These are phyloP conservation scores for Fusarium redolens DNA, from an alignment of 2,329 filamentous ascomycete genomes.

Conservation along the genomic window DNA sequence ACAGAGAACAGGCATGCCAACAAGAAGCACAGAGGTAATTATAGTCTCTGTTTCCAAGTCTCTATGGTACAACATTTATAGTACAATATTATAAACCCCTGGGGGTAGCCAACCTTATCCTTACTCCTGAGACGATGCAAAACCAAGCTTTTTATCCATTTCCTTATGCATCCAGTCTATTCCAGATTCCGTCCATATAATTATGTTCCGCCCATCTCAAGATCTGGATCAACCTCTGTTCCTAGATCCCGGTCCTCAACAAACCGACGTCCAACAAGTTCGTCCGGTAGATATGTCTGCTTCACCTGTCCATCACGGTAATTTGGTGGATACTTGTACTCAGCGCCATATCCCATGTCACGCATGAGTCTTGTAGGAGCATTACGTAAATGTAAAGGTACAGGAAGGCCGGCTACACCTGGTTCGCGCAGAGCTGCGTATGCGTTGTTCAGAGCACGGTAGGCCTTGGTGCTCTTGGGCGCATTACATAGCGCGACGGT, in stretches of 20 bases:
- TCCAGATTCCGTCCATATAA: neutral
- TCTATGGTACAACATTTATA: conserved; percentile 7
- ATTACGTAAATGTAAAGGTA: conserved; percentile 90
- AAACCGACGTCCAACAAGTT: conserved; percentile 76
- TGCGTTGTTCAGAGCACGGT: conserved; percentile 84
- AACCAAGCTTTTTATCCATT: conserved; percentile 10
- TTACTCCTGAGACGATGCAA: conserved; percentile 22
- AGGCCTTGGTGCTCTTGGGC: conserved; percentile 88
- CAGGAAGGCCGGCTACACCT: conserved; percentile 81
- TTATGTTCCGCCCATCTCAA: conserved; percentile 55
- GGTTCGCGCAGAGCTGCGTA: conserved; percentile 84
- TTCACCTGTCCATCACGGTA: conserved; percentile 83
- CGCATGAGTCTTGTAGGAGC: conserved; percentile 94
- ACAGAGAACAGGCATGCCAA: neutral
- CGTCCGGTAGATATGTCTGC: conserved; percentile 91
- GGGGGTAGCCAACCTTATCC: conserved; percentile 11
- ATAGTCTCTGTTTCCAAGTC: conserved; percentile 5
- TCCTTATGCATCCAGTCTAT: neutral
- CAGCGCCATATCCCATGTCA: conserved; percentile 87
- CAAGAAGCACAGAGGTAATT: neutral
- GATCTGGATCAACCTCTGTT: conserved; percentile 77
- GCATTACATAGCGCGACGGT: conserved; percentile 83
- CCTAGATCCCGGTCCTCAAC: conserved; percentile 85
- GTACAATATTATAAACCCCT: conserved; percentile 10
- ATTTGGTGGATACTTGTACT: conserved; percentile 97